Percentiles rank a stretch among this genome's conserved stretches.
Conservation (phyloP, 257 asterid genomes). For the Solanum commersonii region DNA sequence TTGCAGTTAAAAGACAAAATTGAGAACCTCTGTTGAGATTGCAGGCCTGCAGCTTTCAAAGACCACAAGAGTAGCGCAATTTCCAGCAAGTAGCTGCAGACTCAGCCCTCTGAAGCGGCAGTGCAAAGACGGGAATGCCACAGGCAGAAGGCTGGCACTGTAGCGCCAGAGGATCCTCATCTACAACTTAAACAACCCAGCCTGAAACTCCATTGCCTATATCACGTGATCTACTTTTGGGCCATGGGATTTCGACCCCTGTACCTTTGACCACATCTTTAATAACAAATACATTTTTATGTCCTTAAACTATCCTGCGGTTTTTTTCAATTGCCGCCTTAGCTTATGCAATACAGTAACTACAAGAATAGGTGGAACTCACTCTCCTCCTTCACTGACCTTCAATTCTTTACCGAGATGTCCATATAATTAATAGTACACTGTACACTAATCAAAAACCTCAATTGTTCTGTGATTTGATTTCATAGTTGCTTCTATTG, state of each 20-base stretch:
- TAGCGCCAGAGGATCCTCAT: not conserved
- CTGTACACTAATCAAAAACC: not conserved
- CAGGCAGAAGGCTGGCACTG: not conserved
- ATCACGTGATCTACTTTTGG: not conserved
- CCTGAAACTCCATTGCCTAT: not conserved
- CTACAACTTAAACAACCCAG: not conserved
- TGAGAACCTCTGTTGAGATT: not conserved
- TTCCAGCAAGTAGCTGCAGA: not conserved
- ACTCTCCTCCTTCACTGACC: not conserved
- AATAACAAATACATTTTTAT: not conserved
- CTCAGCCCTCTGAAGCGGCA: not conserved
- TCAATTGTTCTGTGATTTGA: not conserved
- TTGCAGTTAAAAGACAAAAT: not conserved
- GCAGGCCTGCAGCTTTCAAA: not conserved
- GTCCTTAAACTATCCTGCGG: not conserved
- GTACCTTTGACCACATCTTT: not conserved
- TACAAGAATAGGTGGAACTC: not conserved
- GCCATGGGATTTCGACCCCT: not conserved
- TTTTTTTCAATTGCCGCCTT: not conserved
- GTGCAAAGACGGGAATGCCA: not conserved
- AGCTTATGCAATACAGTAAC: not conserved
- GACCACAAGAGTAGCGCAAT: not conserved
- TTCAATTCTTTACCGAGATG: not conserved
- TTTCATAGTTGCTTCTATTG: not conserved
- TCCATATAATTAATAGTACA: not conserved